Evolutionary conservation across 495 filamentous ascomycete genomes (phyloP), one percentile per base, ranked within the genome.

Genomic region (Trichoderma reesei): DNA sequence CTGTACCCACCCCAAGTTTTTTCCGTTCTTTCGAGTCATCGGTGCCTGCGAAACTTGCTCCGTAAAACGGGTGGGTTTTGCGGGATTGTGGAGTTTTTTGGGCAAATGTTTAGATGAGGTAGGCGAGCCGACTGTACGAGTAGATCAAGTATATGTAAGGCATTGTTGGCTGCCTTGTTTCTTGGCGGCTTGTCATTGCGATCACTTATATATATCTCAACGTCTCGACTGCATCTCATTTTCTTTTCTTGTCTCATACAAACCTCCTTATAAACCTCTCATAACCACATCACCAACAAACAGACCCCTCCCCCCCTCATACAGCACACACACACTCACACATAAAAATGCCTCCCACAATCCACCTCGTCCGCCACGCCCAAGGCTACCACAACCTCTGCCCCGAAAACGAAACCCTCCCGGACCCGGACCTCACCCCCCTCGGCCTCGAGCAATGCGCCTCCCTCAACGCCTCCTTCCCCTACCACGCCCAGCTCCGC

Each of bases 341-440:
- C 6, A 48, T 14, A 56, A 68, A 66, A 33, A 79, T 80, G 78
- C 70, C 78, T 5, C 74, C 72, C 20, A 73, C 75, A 36, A 69
- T 81, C 65, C 80, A 95, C 68, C 73, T 81, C 38, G 79, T 81
- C 62, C 78, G 79, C 51, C 79, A 81, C 70, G 79, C 79, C 26
- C 78, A 81, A 80, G 92, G 90, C 74, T 79, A 83, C 70, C 92
- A 97, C 80, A 96, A 98, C 77, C 83, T 96, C 70, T 78, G 68
- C 64, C 68, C 70, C n/a, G 84, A 77, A 48, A 91, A 92, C 78
- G 86, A 95, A 70, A 72, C 76, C 64, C 78, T 96, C 54, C 85
- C 70, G 16, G 93, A 98, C 69, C 90, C 93, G 3, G 74, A 83
- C 63, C 84, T 98, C 41, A 96, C 93, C 14, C 77, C 84, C 5